Percentiles rank a stretch among this genome's conserved stretches.
Conservation (phyloP, 2,329 filamentous ascomycete genomes). For the Exophiala mesophila region DNA sequence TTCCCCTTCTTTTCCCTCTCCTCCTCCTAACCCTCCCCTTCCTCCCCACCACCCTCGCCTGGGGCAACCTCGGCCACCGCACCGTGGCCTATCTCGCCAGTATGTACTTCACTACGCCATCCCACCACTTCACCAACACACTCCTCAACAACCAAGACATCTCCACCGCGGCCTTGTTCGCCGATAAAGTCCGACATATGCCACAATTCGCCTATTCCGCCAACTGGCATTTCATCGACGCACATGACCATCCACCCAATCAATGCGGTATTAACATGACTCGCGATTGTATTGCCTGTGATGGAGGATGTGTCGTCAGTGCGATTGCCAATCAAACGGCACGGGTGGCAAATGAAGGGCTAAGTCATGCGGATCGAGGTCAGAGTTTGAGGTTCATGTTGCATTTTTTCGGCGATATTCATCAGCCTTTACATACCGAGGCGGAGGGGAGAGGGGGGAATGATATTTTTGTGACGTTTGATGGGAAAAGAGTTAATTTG, state of each 20-base stretch:
- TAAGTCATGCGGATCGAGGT: slow-evolving; percentile 30
- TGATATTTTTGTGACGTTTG: slow-evolving; percentile 60
- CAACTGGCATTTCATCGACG: slow-evolving; percentile 28
- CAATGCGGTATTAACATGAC: slow-evolving; percentile 29
- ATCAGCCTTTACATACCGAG: slow-evolving; percentile 63
- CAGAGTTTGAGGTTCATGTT: slow-evolving; percentile 46
- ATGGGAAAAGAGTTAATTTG: slow-evolving; percentile 56
- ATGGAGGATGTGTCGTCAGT: slow-evolving; percentile 46
- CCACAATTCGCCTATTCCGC: slow-evolving; percentile 24
- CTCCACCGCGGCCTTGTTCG: slow-evolving; percentile 26
- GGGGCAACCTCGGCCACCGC: slow-evolving; percentile 51
- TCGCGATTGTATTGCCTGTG: slow-evolving; percentile 45
- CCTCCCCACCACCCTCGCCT: slow-evolving; percentile 29
- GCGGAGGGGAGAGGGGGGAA: slow-evolving; percentile 63
- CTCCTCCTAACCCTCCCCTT: too few relatives aligned
- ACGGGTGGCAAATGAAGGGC: slow-evolving; percentile 37
- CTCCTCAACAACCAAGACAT: slow-evolving; percentile 27
- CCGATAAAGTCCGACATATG: slow-evolving; percentile 26
- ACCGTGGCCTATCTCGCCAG: slow-evolving; percentile 52
- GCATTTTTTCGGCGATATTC: slow-evolving; percentile 64
- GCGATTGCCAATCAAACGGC: slow-evolving; percentile 50
- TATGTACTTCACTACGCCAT: slow-evolving; percentile 19
- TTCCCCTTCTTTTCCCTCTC: too few relatives aligned
- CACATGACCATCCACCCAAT: slow-evolving; percentile 21
- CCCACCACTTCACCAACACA: slow-evolving; percentile 16